Evolutionary conservation across 23 red algal genomes (phyloP).

Genomic region (Chondrus crispus): DNA sequence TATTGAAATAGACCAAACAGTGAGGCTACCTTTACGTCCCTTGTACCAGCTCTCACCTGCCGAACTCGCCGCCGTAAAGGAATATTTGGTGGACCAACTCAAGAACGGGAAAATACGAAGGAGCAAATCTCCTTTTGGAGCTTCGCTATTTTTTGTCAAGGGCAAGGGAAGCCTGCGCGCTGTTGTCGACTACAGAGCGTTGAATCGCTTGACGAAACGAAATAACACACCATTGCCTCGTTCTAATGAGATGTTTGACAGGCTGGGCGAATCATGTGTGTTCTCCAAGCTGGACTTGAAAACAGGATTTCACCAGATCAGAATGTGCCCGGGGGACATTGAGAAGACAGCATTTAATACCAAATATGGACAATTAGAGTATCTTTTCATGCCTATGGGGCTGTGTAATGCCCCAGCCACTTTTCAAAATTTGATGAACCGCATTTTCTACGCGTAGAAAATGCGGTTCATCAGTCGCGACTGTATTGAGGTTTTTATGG

Average conservation of each 20-base stretch:
- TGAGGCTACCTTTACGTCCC: neutral
- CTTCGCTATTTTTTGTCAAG: conserved; percentile 13
- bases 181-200: conserved; percentile 14
- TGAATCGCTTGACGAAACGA: conserved; percentile 11
- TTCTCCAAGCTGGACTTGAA: conserved; percentile 24
- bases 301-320: conserved; percentile 23
- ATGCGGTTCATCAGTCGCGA: too few relatives aligned
- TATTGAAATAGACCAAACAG: neutral
- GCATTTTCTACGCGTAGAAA: conserved; percentile 25
- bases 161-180: neutral
- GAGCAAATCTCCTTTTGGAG: conserved; percentile 2
- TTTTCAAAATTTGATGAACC: conserved; percentile 13
- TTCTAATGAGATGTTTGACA: conserved; percentile 20
- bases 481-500: neutral
- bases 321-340: neutral
- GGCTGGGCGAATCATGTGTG: neutral
- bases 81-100: neutral
- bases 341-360: conserved; percentile 8
- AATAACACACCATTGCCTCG: neutral
- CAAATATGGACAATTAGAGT: conserved; percentile 5
- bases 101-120: neutral
- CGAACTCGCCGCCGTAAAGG: neutral
- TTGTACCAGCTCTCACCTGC: neutral
- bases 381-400: neutral
- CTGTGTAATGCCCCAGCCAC: conserved; percentile 2